Evolutionary conservation across 2,329 filamentous ascomycete genomes (phyloP).

Genomic region (Verruconis gallopava): DNA sequence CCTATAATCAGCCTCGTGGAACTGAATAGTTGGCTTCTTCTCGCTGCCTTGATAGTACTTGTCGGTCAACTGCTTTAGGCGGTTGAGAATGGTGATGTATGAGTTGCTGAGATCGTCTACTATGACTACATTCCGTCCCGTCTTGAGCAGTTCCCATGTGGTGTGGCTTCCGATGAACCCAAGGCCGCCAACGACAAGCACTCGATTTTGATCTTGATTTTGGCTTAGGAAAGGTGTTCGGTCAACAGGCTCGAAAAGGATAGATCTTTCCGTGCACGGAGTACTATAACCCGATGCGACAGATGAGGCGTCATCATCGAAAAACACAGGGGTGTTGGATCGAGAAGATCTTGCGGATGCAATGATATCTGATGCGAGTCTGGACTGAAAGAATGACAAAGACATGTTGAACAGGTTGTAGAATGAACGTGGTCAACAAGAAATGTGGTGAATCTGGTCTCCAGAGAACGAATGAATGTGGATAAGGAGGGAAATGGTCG

Average conservation of each 20-base stretch:
- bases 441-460: no score
- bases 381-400: no score
- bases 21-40: slow-evolving; percentile 31
- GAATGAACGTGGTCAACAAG: no score
- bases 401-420: no score
- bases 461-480: no score
- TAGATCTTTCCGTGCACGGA: not conserved
- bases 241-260: not conserved
- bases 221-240: not conserved
- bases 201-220: slow-evolving; percentile 25
- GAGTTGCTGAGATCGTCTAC: slow-evolving; percentile 35
- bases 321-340: no score
- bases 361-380: no score
- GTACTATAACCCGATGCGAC: not conserved
- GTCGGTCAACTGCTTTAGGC: slow-evolving; percentile 23
- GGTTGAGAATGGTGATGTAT: slow-evolving; percentile 25
- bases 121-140: slow-evolving; percentile 40
- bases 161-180: slow-evolving; percentile 47
- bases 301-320: no score
- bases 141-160: slow-evolving; percentile 39
- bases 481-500: no score
- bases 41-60: slow-evolving; percentile 27
- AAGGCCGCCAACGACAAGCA: slow-evolving; percentile 40
- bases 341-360: no score
- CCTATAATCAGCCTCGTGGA: slow-evolving; percentile 36